These are phyloP conservation scores for Epichloe sp. DNA, from an alignment of 2,329 filamentous ascomycete genomes.

Conservation along the genomic window DNA sequence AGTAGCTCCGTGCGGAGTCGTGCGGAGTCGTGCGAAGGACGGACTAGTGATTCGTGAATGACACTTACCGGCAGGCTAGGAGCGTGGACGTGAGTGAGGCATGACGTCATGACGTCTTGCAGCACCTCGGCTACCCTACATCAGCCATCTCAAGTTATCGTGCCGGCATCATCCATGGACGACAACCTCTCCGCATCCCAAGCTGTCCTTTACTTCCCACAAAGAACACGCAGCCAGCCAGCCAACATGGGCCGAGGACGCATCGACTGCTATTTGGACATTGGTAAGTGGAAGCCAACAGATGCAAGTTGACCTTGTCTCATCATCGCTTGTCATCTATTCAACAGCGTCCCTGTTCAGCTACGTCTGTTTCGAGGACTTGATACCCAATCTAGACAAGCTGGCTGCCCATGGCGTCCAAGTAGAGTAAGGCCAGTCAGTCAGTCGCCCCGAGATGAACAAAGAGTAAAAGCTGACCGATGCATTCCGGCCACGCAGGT, in stretches of 20 bases:
- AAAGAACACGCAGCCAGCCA: no score
- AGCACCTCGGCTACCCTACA: no score
- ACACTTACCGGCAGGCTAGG: no score
- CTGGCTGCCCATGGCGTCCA: conserved; percentile 47
- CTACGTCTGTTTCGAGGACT: conserved; percentile 42
- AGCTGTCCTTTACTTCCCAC: background rate
- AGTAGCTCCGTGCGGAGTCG: no score
- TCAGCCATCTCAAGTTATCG: no score
- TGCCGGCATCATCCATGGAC: no score
- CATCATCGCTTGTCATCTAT: background rate
- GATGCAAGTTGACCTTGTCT: background rate
- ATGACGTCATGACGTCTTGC: no score
- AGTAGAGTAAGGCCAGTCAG: conserved; percentile 42
- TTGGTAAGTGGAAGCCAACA: conserved; percentile 30
- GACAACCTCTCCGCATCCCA: no score
- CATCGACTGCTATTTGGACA: conserved; percentile 55
- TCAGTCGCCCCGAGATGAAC: background rate
- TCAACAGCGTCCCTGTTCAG: conserved; percentile 49
- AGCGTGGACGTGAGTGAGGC: no score
- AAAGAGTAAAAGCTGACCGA: background rate
- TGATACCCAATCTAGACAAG: conserved; percentile 39
- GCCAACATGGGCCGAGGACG: conserved; percentile 41
- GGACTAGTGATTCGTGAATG: no score
- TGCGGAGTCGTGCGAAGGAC: no score
- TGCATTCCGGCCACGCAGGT: conserved; percentile 27